A percentile compares a stretch with the other conserved stretches of the same genome.
These are phyloP conservation scores for Rhazya stricta DNA, from an alignment of 257 asterid species.

Conservation along the genomic window DNA sequence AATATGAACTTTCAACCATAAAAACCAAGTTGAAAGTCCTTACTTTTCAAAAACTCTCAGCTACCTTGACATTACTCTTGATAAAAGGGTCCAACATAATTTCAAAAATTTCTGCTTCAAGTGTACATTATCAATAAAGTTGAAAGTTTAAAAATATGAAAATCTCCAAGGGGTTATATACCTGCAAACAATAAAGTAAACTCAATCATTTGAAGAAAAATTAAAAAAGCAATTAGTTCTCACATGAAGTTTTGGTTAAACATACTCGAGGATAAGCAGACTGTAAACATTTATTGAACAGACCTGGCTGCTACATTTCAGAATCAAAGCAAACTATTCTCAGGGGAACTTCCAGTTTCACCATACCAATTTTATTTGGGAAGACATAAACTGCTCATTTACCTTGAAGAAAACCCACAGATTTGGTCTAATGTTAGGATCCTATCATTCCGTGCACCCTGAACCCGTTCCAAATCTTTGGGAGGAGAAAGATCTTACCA, in stretches of 20 bases:
- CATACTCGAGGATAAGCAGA: not conserved
- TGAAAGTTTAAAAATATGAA: constrained; percentile 38
- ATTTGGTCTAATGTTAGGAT: not conserved
- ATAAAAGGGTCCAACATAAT: constrained; percentile 53
- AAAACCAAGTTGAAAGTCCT: constrained; percentile 15
- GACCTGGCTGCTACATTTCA: too few relatives aligned
- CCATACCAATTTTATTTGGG: not conserved
- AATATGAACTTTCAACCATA: constrained; percentile 47
- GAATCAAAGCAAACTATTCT: too few relatives aligned
- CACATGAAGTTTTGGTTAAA: not conserved
- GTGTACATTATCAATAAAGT: constrained; percentile 22
- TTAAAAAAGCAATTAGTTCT: not conserved
- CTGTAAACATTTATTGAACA: not conserved
- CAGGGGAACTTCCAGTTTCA: not conserved
- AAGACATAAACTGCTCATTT: not conserved
- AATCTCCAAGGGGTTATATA: constrained; percentile 49
- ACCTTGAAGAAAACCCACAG: not conserved
- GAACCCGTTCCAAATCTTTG: not conserved
- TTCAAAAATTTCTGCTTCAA: constrained; percentile 33
- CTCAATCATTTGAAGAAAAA: not conserved
- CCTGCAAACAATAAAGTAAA: constrained; percentile 33
- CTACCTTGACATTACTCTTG: constrained; percentile 50
- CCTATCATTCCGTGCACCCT: not conserved
- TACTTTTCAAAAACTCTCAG: constrained; percentile 20
- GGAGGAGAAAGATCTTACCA: not conserved